Evolutionary conservation across 495 filamentous ascomycete species (phyloP).

Genomic region (Podospora didyma): DNA sequence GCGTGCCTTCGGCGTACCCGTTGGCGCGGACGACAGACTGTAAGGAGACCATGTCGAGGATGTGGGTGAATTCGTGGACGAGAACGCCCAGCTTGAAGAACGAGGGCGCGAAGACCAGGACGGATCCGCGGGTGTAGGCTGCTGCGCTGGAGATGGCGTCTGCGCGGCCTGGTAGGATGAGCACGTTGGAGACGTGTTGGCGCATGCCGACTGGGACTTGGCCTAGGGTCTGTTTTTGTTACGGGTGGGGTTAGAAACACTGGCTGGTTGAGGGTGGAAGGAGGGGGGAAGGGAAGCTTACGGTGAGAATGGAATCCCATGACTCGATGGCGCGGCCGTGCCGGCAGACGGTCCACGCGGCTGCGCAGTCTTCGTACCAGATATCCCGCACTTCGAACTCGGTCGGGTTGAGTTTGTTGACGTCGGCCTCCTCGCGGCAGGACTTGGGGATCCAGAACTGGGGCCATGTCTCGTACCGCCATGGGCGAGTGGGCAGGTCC

Average conservation of each 20-base stretch:
- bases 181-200: conserved; percentile 13
- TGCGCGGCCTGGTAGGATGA: conserved; percentile 10
- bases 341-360: conserved; percentile 20
- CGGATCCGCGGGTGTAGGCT: conserved; percentile 16
- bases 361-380: conserved; percentile 17
- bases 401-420: conserved; percentile 5
- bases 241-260: not conserved
- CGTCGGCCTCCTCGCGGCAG: conserved; percentile 14
- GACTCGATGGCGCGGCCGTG: conserved; percentile 11
- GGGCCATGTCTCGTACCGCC: conserved; percentile 4
- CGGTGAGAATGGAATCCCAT: conserved; percentile 13
- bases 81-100: conserved; percentile 20
- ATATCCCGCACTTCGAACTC: conserved; percentile 16
- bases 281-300: not conserved
- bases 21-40: not conserved
- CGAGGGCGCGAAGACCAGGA: conserved; percentile 7
- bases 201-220: conserved; percentile 23
- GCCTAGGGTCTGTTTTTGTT: conserved; percentile 8
- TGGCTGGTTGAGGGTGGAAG: not conserved
- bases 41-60: conserved; percentile 16
- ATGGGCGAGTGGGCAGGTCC: conserved; percentile 1
- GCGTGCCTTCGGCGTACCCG: not conserved
- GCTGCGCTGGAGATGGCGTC: not conserved
- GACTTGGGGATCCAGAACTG: conserved; percentile 9
- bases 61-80: conserved; percentile 22